phyloP scores from a whole-genome alignment of 208 protist species.

The Tetramitus jugosus region DNA sequence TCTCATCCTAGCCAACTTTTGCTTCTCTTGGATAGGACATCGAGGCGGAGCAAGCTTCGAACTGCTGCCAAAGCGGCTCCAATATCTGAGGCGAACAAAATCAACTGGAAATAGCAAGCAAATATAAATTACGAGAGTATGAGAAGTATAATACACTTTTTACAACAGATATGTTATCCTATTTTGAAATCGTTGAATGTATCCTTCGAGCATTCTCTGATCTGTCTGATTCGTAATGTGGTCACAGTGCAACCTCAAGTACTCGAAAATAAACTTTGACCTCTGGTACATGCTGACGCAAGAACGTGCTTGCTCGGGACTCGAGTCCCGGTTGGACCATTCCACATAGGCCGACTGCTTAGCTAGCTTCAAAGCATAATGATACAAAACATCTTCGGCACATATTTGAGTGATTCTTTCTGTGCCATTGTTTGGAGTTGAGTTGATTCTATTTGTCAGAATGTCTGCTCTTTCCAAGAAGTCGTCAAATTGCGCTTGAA shows the following conservation, averaged over 20 bases:
- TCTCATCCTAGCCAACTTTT: too few species aligned
- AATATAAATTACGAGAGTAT: too few species aligned
- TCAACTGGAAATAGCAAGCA: too few species aligned
- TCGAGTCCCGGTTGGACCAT: not conserved
- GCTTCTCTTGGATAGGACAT: too few species aligned
- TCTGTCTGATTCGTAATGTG: not conserved
- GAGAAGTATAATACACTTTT: too few species aligned
- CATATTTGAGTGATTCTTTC: not conserved
- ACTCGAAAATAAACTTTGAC: not conserved
- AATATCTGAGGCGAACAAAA: too few species aligned
- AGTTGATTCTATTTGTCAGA: too few species aligned
- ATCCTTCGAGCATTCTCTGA: not conserved
- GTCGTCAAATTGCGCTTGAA: not conserved
- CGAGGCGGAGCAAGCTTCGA: too few species aligned
- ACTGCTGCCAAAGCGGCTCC: too few species aligned
- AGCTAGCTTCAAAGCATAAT: not conserved
- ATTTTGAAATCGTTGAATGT: not conserved
- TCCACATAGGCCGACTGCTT: not conserved
- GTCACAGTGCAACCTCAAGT: not conserved
- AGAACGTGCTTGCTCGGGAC: not conserved
- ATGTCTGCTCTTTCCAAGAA: not conserved
- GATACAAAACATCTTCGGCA: not conserved
- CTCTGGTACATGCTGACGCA: not conserved
- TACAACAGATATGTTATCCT: slow-evolving; percentile 2
- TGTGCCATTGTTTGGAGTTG: too few species aligned